These are phyloP conservation scores for Xylaria sp. DNA, from an alignment of 495 filamentous ascomycete genomes.

Conservation along the genomic window DNA sequence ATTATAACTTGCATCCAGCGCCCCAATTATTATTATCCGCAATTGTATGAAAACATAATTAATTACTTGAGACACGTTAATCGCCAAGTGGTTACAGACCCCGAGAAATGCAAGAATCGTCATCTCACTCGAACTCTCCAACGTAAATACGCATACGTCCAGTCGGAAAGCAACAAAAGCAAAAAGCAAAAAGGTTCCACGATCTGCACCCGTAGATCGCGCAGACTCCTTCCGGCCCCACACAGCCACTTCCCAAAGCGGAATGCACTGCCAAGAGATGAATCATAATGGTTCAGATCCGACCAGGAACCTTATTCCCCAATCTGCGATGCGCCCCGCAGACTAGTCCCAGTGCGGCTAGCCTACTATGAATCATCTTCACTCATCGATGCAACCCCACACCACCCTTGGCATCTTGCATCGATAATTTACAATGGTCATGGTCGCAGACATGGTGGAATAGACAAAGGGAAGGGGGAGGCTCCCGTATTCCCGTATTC, in stretches of 20 bases:
- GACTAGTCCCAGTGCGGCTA: not conserved
- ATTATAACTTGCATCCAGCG: too few species aligned
- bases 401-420: not conserved
- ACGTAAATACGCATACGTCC: not conserved
- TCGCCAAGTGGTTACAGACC: not conserved
- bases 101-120: not conserved
- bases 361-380: conserved; percentile 29
- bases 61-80: too few species aligned
- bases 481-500: not conserved
- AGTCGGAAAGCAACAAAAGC: not conserved
- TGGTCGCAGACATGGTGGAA: not conserved
- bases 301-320: not conserved
- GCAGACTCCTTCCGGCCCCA: not conserved
- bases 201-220: too few species aligned
- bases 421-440: conserved; percentile 5
- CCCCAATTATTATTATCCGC: too few species aligned
- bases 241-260: not conserved
- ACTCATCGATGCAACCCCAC: conserved; percentile 13
- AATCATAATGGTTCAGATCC: conserved; percentile 40
- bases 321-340: not conserved
- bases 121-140: not conserved
- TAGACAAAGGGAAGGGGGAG: not conserved
- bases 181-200: too few species aligned
- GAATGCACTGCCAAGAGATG: conserved; percentile 28
- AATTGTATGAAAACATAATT: too few species aligned